A percentile compares a stretch with the other conserved stretches of the same genome.
phyloP scores from a whole-genome alignment of 768 basidiomycete species.

The Serendipita indica region DNA sequence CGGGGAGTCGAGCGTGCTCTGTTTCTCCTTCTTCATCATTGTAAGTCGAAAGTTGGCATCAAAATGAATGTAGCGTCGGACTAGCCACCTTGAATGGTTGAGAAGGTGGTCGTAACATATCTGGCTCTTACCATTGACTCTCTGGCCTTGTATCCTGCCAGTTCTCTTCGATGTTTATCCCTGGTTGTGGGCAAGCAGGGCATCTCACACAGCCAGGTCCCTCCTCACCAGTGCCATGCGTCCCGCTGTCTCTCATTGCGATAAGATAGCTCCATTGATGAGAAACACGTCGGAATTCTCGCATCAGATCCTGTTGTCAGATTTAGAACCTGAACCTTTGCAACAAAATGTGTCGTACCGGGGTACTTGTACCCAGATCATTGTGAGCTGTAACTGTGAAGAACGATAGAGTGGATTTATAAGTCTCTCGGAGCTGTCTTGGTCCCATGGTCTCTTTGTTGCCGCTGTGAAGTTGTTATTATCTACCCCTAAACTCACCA shows the following conservation, averaged over 20 bases:
- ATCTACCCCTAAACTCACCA: too few relatives aligned
- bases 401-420: too few relatives aligned
- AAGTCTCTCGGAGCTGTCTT: too few relatives aligned
- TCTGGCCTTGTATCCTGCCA: background rate
- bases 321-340: too few relatives aligned
- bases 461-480: too few relatives aligned
- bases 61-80: background rate
- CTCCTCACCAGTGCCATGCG: background rate
- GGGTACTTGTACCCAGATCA: too few relatives aligned
- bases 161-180: background rate
- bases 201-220: too few relatives aligned
- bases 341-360: too few relatives aligned
- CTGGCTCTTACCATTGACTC: background rate
- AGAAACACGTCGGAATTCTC: background rate
- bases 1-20: background rate
- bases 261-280: background rate
- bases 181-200: background rate
- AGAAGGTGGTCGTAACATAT: too few relatives aligned
- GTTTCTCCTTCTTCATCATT: background rate
- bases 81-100: background rate
- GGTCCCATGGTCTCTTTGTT: too few relatives aligned
- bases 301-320: conserved; percentile 1
- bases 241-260: background rate
- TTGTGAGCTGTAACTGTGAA: too few relatives aligned
- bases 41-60: conserved; percentile 2